These are phyloP conservation scores for Davidsoniella australis DNA, from an alignment of 2,329 filamentous ascomycete genomes.

Conservation along the genomic window DNA sequence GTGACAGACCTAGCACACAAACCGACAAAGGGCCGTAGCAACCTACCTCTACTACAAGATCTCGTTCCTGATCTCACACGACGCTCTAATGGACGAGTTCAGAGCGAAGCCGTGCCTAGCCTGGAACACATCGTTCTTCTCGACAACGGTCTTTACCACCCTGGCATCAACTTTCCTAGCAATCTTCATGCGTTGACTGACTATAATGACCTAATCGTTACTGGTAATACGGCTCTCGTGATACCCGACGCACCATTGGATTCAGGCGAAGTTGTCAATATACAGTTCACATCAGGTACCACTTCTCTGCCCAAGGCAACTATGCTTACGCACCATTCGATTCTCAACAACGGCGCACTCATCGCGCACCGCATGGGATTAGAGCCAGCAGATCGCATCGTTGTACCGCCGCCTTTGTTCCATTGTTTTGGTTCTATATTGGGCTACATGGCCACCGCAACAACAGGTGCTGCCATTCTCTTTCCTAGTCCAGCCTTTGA, in stretches of 20 bases:
- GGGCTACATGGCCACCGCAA: conserved; percentile 92
- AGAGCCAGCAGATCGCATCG: conserved; percentile 54
- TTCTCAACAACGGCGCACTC: conserved; percentile 79
- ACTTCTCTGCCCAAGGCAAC: conserved; percentile 83
- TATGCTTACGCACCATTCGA: conserved; percentile 67
- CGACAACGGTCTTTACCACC: conserved; percentile 49
- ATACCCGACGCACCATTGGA: conserved; percentile 30
- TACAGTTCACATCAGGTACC: conserved; percentile 95
- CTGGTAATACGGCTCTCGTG: conserved; percentile 20
- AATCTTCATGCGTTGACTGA: conserved; percentile 28
- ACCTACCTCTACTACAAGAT: conserved; percentile 28
- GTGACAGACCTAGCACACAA: conserved; percentile 69
- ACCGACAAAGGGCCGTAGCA: conserved; percentile 35
- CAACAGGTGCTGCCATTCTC: conserved; percentile 59
- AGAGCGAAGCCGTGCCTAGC: conserved; percentile 39
- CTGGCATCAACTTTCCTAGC: conserved; percentile 27
- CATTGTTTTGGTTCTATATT: conserved; percentile 83
- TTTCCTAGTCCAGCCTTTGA: conserved; percentile 82
- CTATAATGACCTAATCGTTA: conserved; percentile 24
- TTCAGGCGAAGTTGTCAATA: conserved; percentile 65
- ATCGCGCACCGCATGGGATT: conserved; percentile 79
- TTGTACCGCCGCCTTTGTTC: conserved; percentile 74
- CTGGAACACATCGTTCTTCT: conserved; percentile 58
- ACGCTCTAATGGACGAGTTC: not conserved
- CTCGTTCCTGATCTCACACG: conserved; percentile 27